Evolutionary conservation across 345 rosid genomes (phyloP).

Genomic region (Microthlaspi erraticum): DNA sequence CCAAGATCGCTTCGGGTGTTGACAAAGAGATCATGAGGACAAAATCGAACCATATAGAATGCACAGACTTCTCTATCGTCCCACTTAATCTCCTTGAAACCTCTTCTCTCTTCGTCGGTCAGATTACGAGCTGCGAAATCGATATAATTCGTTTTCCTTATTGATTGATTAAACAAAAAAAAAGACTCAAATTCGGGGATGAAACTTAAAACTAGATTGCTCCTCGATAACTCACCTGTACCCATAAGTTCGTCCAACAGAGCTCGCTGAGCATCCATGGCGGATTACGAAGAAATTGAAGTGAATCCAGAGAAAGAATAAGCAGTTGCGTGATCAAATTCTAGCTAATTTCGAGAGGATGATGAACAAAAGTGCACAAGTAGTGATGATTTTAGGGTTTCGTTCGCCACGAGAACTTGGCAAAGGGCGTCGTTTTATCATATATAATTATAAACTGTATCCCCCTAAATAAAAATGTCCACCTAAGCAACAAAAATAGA

Average conservation of each 20-base stretch:
- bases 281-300: not conserved
- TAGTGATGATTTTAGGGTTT: constrained; percentile 46
- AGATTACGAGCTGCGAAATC: constrained; percentile 73
- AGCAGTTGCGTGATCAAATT: not conserved
- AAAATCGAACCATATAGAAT: constrained; percentile 93
- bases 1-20: constrained; percentile 98
- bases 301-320: not conserved
- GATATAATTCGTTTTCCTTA: constrained; percentile 5
- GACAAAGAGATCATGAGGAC: constrained; percentile 98
- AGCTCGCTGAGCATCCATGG: constrained; percentile 97
- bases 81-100: constrained; percentile 83
- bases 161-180: constrained; percentile 9
- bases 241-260: constrained; percentile 98
- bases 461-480: constrained; percentile 6
- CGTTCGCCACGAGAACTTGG: constrained; percentile 24
- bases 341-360: not conserved
- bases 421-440: not conserved
- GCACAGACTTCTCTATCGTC: constrained; percentile 95
- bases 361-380: constrained; percentile 19
- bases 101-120: constrained; percentile 88
- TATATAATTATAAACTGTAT: not conserved
- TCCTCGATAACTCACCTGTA: constrained; percentile 56
- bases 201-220: constrained; percentile 21
- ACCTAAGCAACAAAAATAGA: not conserved
- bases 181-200: not conserved